These are phyloP conservation scores for Dillenia turbinata DNA, from an alignment of 164 flowering plant species.

Conservation along the genomic window DNA sequence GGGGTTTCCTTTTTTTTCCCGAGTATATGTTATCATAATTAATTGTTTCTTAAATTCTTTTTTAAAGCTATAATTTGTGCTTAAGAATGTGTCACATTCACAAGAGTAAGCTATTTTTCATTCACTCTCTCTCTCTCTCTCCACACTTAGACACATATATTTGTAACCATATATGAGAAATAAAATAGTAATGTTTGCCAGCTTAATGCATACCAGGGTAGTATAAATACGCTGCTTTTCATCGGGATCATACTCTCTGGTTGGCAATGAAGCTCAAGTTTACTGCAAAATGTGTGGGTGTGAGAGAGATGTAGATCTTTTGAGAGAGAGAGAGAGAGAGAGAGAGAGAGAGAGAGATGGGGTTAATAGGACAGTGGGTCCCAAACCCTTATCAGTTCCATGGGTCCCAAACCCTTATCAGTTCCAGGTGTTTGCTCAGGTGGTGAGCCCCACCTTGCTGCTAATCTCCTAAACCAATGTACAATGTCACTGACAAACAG, in stretches of 20 bases:
- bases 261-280: conserved; percentile 15
- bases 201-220: conserved; percentile 1
- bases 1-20: no score
- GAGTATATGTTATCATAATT: no score
- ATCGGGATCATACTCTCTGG: conserved; percentile 2
- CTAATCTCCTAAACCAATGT: conserved; percentile 44
- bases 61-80: no score
- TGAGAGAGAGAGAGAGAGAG: conserved; percentile 9
- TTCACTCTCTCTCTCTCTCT: neutral
- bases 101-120: no score
- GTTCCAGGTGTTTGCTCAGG: conserved; percentile 62
- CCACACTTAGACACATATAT: neutral
- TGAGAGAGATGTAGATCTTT: no score
- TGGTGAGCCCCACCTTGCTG: conserved; percentile 53
- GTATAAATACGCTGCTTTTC: conserved; percentile 7
- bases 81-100: no score
- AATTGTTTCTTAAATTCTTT: no score
- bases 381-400: conserved; percentile 46
- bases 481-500: conserved; percentile 67
- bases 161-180: no score
- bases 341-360: conserved; percentile 12
- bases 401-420: conserved; percentile 29
- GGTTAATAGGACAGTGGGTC: conserved; percentile 8
- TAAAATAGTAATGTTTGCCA: no score
- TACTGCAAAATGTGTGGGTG: conserved; percentile 11